Conservation (phyloP, 495 filamentous ascomycete species). For the Aspergillus cristatus region DNA sequence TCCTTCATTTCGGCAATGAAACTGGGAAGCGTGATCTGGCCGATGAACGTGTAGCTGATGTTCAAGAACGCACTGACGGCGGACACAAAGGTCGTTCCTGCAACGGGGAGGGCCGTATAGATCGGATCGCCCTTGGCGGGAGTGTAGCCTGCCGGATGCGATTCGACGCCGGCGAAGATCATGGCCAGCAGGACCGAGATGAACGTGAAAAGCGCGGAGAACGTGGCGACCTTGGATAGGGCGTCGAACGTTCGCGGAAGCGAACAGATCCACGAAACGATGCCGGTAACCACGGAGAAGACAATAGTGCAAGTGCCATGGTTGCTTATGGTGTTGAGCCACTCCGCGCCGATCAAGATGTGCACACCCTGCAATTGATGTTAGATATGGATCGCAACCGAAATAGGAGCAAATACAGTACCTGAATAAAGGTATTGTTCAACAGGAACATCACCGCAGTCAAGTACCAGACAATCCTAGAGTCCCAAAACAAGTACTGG, state of each 20-base stretch:
- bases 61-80: constrained; percentile 81
- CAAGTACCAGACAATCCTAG: constrained; percentile 69
- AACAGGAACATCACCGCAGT: constrained; percentile 83
- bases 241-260: constrained; percentile 73
- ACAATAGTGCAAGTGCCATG: constrained; percentile 59
- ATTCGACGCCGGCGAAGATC: constrained; percentile 66
- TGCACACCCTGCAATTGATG: constrained; percentile 50
- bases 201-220: constrained; percentile 77
- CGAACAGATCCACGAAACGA: constrained; percentile 66
- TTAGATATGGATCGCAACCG: constrained; percentile 4
- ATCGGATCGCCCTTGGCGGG: constrained; percentile 47
- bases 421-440: constrained; percentile 85
- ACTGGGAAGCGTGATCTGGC: constrained; percentile 81
- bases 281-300: constrained; percentile 58
- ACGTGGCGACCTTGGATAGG: constrained; percentile 64
- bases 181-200: constrained; percentile 72
- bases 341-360: constrained; percentile 69
- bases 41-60: constrained; percentile 88
- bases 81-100: constrained; percentile 65
- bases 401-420: constrained; percentile 14
- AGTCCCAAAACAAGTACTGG: constrained; percentile 76
- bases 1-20: constrained; percentile 92
- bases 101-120: constrained; percentile 54
- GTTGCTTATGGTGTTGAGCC: constrained; percentile 73
- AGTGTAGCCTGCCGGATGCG: constrained; percentile 55